Evolutionary conservation across 257 asterid species (phyloP).

Genomic region (Ballota nigra): DNA sequence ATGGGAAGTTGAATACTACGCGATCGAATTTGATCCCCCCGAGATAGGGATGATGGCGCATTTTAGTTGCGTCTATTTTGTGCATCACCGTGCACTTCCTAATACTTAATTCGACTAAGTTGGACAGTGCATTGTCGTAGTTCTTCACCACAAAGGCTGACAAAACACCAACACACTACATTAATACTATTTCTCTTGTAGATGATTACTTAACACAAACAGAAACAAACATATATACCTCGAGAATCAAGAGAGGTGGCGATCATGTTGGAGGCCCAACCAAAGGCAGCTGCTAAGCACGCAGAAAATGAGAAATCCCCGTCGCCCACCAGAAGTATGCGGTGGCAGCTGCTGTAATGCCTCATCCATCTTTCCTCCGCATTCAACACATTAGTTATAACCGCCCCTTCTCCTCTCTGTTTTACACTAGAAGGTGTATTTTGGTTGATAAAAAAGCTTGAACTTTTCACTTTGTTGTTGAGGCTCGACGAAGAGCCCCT

Average conservation of each 20-base stretch:
- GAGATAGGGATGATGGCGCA: slow-evolving; percentile 14
- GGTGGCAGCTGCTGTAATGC: slow-evolving; percentile 31
- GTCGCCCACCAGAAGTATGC: slow-evolving; percentile 39
- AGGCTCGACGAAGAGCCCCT: neutral
- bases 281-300: slow-evolving; percentile 28
- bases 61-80: slow-evolving; percentile 24
- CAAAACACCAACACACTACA: no score
- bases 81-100: slow-evolving; percentile 31
- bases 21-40: slow-evolving; percentile 27
- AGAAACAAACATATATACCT: slow-evolving; percentile 2
- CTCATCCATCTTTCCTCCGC: slow-evolving; percentile 18
- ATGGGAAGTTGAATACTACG: slow-evolving; percentile 22
- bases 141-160: slow-evolving; percentile 25
- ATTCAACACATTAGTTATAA: neutral
- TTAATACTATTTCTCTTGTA: no score
- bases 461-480: neutral
- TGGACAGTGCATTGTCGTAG: slow-evolving; percentile 19
- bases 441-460: neutral
- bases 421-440: neutral
- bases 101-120: slow-evolving; percentile 11
- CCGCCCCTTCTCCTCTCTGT: neutral
- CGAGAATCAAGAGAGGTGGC: slow-evolving; percentile 44
- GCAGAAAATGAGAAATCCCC: no score
- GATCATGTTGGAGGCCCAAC: slow-evolving; percentile 29
- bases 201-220: no score